Conservation (phyloP, 805 yeast species). For the Metschnikowia santaceciliae region DNA sequence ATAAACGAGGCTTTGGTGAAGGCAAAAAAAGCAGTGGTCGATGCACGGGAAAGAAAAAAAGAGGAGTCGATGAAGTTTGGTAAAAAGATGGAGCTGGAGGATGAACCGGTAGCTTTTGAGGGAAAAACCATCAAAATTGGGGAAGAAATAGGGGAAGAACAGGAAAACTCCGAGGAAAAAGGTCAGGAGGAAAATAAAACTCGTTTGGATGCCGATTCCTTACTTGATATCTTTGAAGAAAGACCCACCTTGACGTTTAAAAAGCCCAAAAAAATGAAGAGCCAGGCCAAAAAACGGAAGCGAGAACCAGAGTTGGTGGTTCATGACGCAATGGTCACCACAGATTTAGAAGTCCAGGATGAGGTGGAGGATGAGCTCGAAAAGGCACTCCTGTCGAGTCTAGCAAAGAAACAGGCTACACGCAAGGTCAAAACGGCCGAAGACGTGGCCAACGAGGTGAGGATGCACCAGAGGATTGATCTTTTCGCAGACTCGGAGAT, state of each 20-base stretch:
- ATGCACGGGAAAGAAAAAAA: too few relatives aligned
- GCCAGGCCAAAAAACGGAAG: conserved; percentile 7
- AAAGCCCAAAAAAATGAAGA: conserved; percentile 17
- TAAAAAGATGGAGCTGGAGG: background rate
- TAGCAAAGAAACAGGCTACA: conserved; percentile 25
- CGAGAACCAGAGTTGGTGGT: conserved; percentile 25
- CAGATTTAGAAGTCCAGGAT: conserved; percentile 18
- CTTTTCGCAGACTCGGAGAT: conserved; percentile 13
- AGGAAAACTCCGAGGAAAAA: too few relatives aligned
- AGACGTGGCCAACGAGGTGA: conserved; percentile 37
- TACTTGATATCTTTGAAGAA: background rate
- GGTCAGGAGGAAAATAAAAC: too few relatives aligned
- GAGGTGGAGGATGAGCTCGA: conserved; percentile 33
- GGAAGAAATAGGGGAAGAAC: background rate
- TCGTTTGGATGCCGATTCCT: too few relatives aligned
- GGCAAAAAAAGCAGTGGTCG: conserved; percentile 20
- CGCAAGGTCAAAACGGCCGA: conserved; percentile 28
- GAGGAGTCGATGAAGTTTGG: too few relatives aligned
- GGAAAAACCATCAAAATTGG: conserved; percentile 4
- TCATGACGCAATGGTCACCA: conserved; percentile 23
- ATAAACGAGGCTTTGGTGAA: conserved; percentile 33
- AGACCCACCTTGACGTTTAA: conserved; percentile 24
- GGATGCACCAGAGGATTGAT: conserved; percentile 19
- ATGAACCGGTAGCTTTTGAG: conserved; percentile 9
- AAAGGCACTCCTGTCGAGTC: conserved; percentile 25